Conservation (phyloP, 495 filamentous ascomycete genomes). For the Aspergillus conjunctus region DNA sequence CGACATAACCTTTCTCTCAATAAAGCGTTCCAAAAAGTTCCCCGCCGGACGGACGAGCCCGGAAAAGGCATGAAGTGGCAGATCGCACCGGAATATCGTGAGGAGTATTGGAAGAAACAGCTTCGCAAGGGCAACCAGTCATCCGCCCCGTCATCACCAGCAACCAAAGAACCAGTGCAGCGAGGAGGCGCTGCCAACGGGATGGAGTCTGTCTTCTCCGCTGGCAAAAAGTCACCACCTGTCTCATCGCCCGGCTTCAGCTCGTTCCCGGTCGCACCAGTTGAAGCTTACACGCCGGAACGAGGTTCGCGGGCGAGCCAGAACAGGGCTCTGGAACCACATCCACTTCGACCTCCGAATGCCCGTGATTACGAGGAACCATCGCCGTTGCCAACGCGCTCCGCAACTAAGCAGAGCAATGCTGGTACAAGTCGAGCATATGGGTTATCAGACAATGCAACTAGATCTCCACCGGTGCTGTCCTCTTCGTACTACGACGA, state of each 20-base stretch:
- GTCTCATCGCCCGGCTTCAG: constrained; percentile 50
- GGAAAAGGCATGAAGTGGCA: constrained; percentile 99
- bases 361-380: constrained; percentile 56
- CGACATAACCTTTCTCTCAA: constrained; percentile 94
- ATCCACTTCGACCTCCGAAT: constrained; percentile 36
- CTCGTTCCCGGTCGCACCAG: constrained; percentile 49
- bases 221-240: constrained; percentile 56
- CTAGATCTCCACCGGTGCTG: constrained; percentile 68
- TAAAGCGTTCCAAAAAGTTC: constrained; percentile 88
- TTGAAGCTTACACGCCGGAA: constrained; percentile 52
- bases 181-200: constrained; percentile 33
- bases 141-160: constrained; percentile 50
- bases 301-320: constrained; percentile 44
- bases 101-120: constrained; percentile 71
- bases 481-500: constrained; percentile 66
- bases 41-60: constrained; percentile 88
- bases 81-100: constrained; percentile 75
- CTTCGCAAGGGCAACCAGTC: constrained; percentile 49
- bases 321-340: constrained; percentile 38
- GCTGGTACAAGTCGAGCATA: constrained; percentile 54
- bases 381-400: constrained; percentile 54
- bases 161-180: constrained; percentile 43
- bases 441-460: constrained; percentile 59
- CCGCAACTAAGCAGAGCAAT: constrained; percentile 54
- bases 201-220: constrained; percentile 47